Evolutionary conservation across 768 basidiomycete genomes (phyloP).

Genomic region (Lentinula aciculospora): DNA sequence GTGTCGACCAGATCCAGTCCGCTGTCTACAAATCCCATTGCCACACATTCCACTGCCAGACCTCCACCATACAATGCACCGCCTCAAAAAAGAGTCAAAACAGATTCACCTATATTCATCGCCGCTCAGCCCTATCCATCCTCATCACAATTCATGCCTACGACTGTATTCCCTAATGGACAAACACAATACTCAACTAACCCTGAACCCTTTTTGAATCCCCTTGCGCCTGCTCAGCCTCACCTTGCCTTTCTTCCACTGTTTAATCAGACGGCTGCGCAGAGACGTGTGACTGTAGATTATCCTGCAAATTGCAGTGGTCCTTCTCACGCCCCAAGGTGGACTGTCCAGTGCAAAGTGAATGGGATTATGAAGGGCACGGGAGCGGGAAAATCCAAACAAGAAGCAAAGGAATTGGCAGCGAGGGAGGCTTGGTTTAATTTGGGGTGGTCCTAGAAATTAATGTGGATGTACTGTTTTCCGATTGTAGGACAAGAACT

Average conservation of each 20-base stretch:
- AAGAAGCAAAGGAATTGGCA: constrained; percentile 74
- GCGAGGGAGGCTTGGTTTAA: constrained; percentile 65
- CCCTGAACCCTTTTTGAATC: constrained; percentile 35
- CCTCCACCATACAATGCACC: constrained; percentile 14
- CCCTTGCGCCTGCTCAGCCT: constrained; percentile 60
- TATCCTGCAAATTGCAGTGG: constrained; percentile 59
- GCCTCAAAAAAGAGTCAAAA: constrained; percentile 34
- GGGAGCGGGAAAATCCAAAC: constrained; percentile 65
- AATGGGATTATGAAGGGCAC: constrained; percentile 65
- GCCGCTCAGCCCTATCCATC: constrained; percentile 25
- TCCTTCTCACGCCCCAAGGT: constrained; percentile 62
- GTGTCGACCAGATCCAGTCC: neutral
- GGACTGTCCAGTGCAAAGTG: constrained; percentile 55
- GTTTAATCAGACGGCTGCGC: constrained; percentile 70
- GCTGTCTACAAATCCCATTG: neutral
- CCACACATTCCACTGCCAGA: constrained; percentile 4
- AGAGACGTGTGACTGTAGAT: constrained; percentile 56
- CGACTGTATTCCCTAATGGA: constrained; percentile 16
- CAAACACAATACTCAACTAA: constrained; percentile 10
- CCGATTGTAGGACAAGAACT: too few species aligned
- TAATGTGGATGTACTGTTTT: too few species aligned
- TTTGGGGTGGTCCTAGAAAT: constrained; percentile 62
- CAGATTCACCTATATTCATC: constrained; percentile 26
- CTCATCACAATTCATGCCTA: constrained; percentile 10
- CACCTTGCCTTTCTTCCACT: constrained; percentile 59